Conservation (phyloP, 1,284 basidiomycete species). For the Cutaneotrichosporon cavernicola region DNA sequence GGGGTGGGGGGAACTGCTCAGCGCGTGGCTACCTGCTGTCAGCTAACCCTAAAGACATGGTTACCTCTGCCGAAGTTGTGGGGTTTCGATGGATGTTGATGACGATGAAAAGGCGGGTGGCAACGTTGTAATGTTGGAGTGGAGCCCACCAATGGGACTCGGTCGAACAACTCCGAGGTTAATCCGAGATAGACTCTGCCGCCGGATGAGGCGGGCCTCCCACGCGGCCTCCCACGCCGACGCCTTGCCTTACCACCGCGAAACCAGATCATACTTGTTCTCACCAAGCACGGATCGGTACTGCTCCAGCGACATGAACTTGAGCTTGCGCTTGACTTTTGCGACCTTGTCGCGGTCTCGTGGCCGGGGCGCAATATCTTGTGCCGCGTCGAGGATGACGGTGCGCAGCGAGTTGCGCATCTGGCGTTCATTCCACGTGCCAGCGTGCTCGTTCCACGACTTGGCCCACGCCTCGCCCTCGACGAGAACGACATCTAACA, state of each 20-base stretch:
- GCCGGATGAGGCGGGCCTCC: not conserved
- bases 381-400: conserved; percentile 1
- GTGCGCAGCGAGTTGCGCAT: conserved; percentile 3
- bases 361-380: not conserved
- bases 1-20: not conserved
- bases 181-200: not conserved
- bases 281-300: conserved; percentile 4
- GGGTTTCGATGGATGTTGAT: not conserved
- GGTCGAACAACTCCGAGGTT: not conserved
- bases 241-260: conserved; percentile 1
- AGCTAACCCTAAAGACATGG: not conserved
- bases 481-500: conserved; percentile 3
- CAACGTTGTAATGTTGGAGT: not conserved
- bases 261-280: not conserved
- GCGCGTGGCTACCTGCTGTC: not conserved
- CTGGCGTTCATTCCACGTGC: not conserved
- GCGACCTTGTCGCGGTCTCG: conserved; percentile 2
- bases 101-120: not conserved
- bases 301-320: conserved; percentile 4
- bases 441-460: conserved; percentile 3
- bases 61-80: not conserved
- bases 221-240: too few species aligned
- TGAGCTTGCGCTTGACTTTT: conserved; percentile 4
- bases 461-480: conserved; percentile 8
- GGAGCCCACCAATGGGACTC: not conserved